Conservation (phyloP, 2,329 filamentous ascomycete genomes). For the Botrytis sinoallii region DNA sequence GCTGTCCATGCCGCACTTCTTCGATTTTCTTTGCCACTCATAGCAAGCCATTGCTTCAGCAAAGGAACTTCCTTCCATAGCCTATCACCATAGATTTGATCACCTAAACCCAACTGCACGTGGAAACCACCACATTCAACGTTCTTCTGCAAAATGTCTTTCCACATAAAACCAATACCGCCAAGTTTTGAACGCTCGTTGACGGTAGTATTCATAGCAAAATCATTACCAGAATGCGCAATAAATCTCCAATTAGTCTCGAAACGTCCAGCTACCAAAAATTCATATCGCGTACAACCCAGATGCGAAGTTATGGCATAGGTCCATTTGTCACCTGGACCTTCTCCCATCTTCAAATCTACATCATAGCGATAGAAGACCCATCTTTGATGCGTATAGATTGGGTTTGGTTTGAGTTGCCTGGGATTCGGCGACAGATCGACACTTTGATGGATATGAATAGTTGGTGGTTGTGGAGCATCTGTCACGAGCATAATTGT, state of each 20-base stretch:
- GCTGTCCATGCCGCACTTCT: slow-evolving; percentile 91
- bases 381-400: slow-evolving; percentile 90
- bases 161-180: slow-evolving; percentile 96
- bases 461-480: slow-evolving; percentile 86
- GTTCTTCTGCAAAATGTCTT: slow-evolving; percentile 96
- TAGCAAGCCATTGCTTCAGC: slow-evolving; percentile 90
- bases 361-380: slow-evolving; percentile 94
- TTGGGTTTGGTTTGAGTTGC: slow-evolving; percentile 77
- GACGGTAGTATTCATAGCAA: slow-evolving; percentile 80
- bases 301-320: slow-evolving; percentile 97
- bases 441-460: slow-evolving; percentile 86
- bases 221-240: slow-evolving; percentile 94
- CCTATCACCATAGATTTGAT: slow-evolving; percentile 92
- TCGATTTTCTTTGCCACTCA: slow-evolving; percentile 87
- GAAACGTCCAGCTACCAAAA: slow-evolving; percentile 83
- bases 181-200: slow-evolving; percentile 83
- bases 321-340: slow-evolving; percentile 81
- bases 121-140: slow-evolving; percentile 95
- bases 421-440: slow-evolving; percentile 91
- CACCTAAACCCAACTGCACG: slow-evolving; percentile 84
- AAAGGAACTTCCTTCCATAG: slow-evolving; percentile 95
- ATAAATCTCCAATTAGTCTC: slow-evolving; percentile 96
- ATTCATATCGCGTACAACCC: slow-evolving; percentile 97
- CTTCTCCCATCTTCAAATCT: slow-evolving; percentile 85
- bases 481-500: slow-evolving; percentile 94